phyloP scores from a whole-genome alignment of 1,284 basidiomycete genomes.

The Ganoderma leucocontextum region DNA sequence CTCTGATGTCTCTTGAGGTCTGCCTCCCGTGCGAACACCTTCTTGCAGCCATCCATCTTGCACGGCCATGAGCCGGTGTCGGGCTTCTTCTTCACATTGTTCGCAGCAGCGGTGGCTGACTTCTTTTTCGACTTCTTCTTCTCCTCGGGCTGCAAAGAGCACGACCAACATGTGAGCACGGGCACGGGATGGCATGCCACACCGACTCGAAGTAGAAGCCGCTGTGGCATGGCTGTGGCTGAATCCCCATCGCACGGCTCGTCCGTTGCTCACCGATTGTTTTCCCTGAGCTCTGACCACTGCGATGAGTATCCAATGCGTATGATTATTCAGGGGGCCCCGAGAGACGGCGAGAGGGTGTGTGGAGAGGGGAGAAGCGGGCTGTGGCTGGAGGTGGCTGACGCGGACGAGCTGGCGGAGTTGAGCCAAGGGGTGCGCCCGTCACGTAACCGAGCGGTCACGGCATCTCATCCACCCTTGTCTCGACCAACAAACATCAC shows the following conservation, averaged over 20 bases:
- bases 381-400: slow-evolving; percentile 31
- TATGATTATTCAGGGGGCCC: neutral
- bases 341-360: neutral
- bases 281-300: slow-evolving; percentile 38
- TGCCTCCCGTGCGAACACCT: slow-evolving; percentile 79
- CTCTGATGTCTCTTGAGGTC: slow-evolving; percentile 81
- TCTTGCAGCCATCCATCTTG: slow-evolving; percentile 78
- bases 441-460: neutral
- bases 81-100: slow-evolving; percentile 50
- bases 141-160: slow-evolving; percentile 49
- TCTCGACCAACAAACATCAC: too few species aligned
- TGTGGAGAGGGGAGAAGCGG: slow-evolving; percentile 8
- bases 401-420: slow-evolving; percentile 30
- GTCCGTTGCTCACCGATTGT: slow-evolving; percentile 38
- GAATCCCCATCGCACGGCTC: slow-evolving; percentile 29
- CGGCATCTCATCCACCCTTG: neutral
- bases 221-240: slow-evolving; percentile 37
- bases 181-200: slow-evolving; percentile 22
- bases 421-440: slow-evolving; percentile 18
- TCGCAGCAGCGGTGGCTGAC: slow-evolving; percentile 40
- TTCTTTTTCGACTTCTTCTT: slow-evolving; percentile 56
- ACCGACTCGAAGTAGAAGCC: slow-evolving; percentile 17
- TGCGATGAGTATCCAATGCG: neutral
- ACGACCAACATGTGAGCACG: slow-evolving; percentile 30
- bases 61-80: slow-evolving; percentile 74